These are phyloP conservation scores for Fusarium sp. DNA, from an alignment of 2,329 filamentous ascomycete species.

Conservation along the genomic window DNA sequence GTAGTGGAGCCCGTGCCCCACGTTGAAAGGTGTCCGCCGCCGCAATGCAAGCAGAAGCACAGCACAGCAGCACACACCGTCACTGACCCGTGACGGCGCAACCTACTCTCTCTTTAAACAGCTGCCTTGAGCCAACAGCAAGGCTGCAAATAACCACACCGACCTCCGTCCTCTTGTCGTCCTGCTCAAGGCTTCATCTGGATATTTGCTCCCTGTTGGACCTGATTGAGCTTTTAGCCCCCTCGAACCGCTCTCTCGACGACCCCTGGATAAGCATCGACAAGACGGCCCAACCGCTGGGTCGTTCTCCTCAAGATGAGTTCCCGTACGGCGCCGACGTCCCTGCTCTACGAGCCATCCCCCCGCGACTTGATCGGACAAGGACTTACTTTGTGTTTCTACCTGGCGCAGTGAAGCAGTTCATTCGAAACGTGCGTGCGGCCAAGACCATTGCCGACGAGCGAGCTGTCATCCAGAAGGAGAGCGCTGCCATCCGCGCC, in stretches of 20 bases:
- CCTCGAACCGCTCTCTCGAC: constrained; percentile 18
- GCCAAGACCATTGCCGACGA: constrained; percentile 99
- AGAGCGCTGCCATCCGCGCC: constrained; percentile 96
- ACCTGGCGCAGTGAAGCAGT: constrained; percentile 85
- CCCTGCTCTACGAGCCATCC: constrained; percentile 3
- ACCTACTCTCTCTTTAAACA: constrained; percentile 38
- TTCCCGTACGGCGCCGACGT: constrained; percentile 49
- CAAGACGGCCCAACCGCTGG: constrained; percentile 47
- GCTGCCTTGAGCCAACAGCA: constrained; percentile 36
- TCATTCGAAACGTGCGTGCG: constrained; percentile 98
- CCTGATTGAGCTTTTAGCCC: constrained; percentile 39
- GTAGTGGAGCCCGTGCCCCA: constrained; percentile 38
- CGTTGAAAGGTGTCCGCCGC: constrained; percentile 47
- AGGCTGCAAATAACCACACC: constrained; percentile 23
- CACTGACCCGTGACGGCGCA: constrained; percentile 42
- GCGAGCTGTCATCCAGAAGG: constrained; percentile 97
- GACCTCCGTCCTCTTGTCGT: constrained; percentile 7
- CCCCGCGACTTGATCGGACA: constrained; percentile 6
- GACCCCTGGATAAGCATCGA: constrained; percentile 43
- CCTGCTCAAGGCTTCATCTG: constrained; percentile 1
- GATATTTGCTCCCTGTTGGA: constrained; percentile 26
- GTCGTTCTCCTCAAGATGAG: constrained; percentile 53
- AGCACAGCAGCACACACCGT: constrained; percentile 40
- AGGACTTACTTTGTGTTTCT: constrained; percentile 25
- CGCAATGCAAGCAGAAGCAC: constrained; percentile 34